Evolutionary conservation across 2,329 filamentous ascomycete species (phyloP).

Genomic region (Aspergillus glaucus): DNA sequence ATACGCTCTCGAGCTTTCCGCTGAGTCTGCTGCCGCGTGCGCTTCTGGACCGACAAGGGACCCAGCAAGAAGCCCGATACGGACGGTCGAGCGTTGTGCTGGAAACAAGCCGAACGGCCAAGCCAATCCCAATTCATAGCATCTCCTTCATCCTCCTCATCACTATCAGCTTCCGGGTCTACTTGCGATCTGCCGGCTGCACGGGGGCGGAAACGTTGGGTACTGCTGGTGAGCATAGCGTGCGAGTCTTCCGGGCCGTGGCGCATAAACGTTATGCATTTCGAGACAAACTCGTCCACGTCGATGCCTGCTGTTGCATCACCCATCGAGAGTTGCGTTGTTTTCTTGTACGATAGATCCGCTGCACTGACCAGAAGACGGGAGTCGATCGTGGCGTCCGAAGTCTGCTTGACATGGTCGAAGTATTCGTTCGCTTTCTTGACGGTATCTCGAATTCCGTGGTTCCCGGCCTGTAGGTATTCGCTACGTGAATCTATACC

Average conservation of each 20-base stretch:
- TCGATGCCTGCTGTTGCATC: constrained; percentile 71
- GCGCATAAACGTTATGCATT: constrained; percentile 83
- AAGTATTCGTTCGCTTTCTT: constrained; percentile 60
- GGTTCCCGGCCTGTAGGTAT: constrained; percentile 59
- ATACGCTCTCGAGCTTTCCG: constrained; percentile 64
- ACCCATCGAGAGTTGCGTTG: constrained; percentile 66
- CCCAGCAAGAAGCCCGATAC: constrained; percentile 81
- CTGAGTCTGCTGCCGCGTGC: constrained; percentile 62
- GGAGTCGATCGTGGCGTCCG: constrained; percentile 84
- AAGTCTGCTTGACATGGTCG: constrained; percentile 72
- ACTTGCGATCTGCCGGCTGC: constrained; percentile 26
- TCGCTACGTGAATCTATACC: constrained; percentile 63
- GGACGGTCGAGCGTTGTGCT: constrained; percentile 65
- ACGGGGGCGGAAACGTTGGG: constrained; percentile 34
- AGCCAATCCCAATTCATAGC: constrained; percentile 81
- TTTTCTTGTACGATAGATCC: constrained; percentile 73
- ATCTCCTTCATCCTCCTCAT: constrained; percentile 61
- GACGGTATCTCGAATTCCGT: constrained; percentile 60
- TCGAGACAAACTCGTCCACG: constrained; percentile 84
- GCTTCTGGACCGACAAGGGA: constrained; percentile 83
- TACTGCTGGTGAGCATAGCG: constrained; percentile 36
- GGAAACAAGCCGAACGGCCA: constrained; percentile 69
- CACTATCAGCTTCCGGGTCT: constrained; percentile 53
- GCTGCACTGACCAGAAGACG: constrained; percentile 75
- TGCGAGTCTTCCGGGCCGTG: constrained; percentile 53